Evolutionary conservation across 1,284 basidiomycete genomes (phyloP), one percentile per base, ranked within the genome.

Genomic region (Pholiota adiposa): DNA sequence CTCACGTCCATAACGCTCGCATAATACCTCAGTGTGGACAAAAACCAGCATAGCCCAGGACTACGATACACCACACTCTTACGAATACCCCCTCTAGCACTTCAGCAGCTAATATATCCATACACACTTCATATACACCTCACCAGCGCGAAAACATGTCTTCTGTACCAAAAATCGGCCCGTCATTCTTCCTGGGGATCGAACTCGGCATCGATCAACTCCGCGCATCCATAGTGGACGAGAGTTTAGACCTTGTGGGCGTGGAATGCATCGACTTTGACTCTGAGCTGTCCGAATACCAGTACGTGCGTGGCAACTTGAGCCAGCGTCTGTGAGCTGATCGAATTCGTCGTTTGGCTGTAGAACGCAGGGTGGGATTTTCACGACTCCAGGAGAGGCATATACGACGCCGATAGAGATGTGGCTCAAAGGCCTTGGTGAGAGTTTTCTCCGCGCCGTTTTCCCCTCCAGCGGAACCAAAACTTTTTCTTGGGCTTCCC

Each of bases 391-490:
- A 2, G 90, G 90, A 33, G 90, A 93, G 75, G 89, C 89, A 25
- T 92, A 90, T 70, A 93, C 90, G 31, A 90, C 89, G 3, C 91
- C 92, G 1, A 83, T 93, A 34, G 90, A 93, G 68, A 91, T 93
- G 89, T 93, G 92, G 89, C 83, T 92, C 55, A 90, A 90, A 73
- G 89, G 82, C 9, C 82, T 94, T 56, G 90, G 90, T 93, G 70
- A 75, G 88, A 78, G 52, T 63, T 59, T n/a, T 33, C 44, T 38
- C 43, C 55, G 25, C 57, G 58, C 63, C 36, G 40, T 61, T 58
- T 58, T 38, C 40, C 54, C n/a, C 55, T 53, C 52, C 34, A 67
- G 73, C 81, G 82, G 82, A 81, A 83, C 73, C 77, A 76, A 77
- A 70, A 74, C 76, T 76, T 75, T 73, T 62, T 60, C 54, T 60